These are phyloP conservation scores for Canavalia ensiformis DNA, from an alignment of 306 rosid species.

Conservation along the genomic window DNA sequence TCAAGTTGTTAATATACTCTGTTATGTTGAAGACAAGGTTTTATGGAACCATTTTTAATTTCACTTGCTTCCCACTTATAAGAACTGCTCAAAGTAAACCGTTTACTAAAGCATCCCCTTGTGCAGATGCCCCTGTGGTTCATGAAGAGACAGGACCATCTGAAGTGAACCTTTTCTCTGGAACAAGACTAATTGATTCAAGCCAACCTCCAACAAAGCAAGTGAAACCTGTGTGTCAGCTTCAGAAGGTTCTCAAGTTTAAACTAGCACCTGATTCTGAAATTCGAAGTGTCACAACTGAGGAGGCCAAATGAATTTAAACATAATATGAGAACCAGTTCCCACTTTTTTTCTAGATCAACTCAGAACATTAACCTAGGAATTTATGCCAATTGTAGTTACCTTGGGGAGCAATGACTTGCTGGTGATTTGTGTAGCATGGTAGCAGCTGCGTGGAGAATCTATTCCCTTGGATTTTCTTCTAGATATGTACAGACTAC, in stretches of 20 bases:
- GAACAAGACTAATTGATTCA: slow-evolving; percentile 72
- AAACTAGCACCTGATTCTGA: slow-evolving; percentile 65
- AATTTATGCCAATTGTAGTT: slow-evolving; percentile 27
- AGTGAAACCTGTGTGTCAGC: slow-evolving; percentile 66
- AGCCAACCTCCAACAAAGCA: slow-evolving; percentile 65
- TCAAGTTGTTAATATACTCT: slow-evolving; percentile 8
- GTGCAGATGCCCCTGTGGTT: slow-evolving; percentile 66
- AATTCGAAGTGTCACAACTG: slow-evolving; percentile 39
- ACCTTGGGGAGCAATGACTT: not conserved
- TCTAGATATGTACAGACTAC: slow-evolving; percentile 1
- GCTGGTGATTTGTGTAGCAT: slow-evolving; percentile 1
- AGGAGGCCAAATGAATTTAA: slow-evolving; percentile 46
- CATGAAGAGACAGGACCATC: slow-evolving; percentile 83
- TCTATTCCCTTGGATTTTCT: not conserved
- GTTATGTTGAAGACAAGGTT: slow-evolving; percentile 10
- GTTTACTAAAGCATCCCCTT: slow-evolving; percentile 29
- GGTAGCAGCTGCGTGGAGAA: not conserved
- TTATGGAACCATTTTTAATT: not conserved
- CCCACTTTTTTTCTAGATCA: not conserved
- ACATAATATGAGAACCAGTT: not conserved
- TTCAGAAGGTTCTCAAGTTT: slow-evolving; percentile 74
- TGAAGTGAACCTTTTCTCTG: slow-evolving; percentile 62
- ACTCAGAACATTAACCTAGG: not conserved
- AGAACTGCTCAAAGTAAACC: slow-evolving; percentile 4
- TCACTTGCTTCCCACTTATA: slow-evolving; percentile 17